phyloP scores from a whole-genome alignment of 805 yeast species.

The Cyberlindnera bimundalis region DNA sequence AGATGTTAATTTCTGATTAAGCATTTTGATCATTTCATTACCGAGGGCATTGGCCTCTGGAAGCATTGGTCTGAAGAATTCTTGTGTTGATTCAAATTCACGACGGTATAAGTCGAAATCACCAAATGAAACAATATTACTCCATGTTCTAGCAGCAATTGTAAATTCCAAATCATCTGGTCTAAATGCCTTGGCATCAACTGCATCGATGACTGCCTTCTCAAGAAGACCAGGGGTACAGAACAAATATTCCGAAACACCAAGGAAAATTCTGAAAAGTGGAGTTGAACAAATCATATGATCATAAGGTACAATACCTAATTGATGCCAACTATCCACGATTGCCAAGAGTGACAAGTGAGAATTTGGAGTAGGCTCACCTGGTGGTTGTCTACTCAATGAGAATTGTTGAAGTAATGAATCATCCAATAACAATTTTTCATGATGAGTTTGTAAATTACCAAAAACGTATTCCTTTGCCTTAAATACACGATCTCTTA shows the following conservation, averaged over 20 bases:
- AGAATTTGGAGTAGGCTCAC: conserved; percentile 71
- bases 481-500: conserved; percentile 51
- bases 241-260: conserved; percentile 89
- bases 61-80: conserved; percentile 82
- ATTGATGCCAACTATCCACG: conserved; percentile 88
- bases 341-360: conserved; percentile 86
- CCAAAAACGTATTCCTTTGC: conserved; percentile 81
- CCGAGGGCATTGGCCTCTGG: conserved; percentile 87
- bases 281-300: conserved; percentile 98
- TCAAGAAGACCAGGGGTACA: conserved; percentile 83
- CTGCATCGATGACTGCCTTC: conserved; percentile 69
- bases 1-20: conserved; percentile 14
- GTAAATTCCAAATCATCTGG: conserved; percentile 91
- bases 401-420: conserved; percentile 77
- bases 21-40: conserved; percentile 85
- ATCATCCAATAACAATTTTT: conserved; percentile 70
- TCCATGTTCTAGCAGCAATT: conserved; percentile 85
- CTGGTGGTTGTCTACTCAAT: conserved; percentile 63
- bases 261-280: conserved; percentile 82
- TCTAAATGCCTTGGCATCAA: conserved; percentile 64
- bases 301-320: conserved; percentile 88
- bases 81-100: conserved; percentile 75
- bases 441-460: conserved; percentile 51
- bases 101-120: conserved; percentile 67
- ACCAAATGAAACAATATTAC: conserved; percentile 71